Conservation (phyloP, 2,329 filamentous ascomycete genomes). For the Exophiala spinifera region DNA sequence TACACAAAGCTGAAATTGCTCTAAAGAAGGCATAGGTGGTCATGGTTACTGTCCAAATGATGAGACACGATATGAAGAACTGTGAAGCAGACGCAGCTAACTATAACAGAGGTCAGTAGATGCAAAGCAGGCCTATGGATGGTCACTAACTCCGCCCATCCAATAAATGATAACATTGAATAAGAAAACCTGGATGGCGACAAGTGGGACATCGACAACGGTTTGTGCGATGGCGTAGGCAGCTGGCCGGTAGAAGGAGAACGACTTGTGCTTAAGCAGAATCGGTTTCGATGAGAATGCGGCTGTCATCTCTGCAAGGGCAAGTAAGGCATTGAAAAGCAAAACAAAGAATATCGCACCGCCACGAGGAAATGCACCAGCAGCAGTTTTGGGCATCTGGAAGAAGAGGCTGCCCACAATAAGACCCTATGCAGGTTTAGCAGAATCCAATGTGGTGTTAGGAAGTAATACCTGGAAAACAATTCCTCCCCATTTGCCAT, state of each 20-base stretch:
- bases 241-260: constrained; percentile 64
- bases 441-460: background rate
- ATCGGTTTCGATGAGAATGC: constrained; percentile 63
- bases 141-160: constrained; percentile 47
- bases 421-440: constrained; percentile 34
- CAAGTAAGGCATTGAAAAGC: constrained; percentile 61
- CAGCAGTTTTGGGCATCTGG: constrained; percentile 51
- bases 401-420: constrained; percentile 53
- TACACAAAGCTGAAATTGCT: constrained; percentile 47
- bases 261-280: constrained; percentile 67
- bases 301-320: constrained; percentile 59
- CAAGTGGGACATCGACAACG: constrained; percentile 56
- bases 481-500: constrained; percentile 52
- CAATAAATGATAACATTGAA: constrained; percentile 63
- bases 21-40: constrained; percentile 56
- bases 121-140: background rate
- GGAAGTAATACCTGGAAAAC: constrained; percentile 34
- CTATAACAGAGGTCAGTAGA: background rate
- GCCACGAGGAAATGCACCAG: constrained; percentile 58
- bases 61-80: constrained; percentile 60
- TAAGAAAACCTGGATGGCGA: constrained; percentile 56
- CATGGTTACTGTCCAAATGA: constrained; percentile 54
- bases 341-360: constrained; percentile 62
- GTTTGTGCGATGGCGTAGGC: constrained; percentile 60
- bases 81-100: constrained; percentile 56